Percentiles rank a stretch among this genome's conserved stretches.
Evolutionary conservation across 2,329 filamentous ascomycete genomes (phyloP).

Genomic region (Westerdykella sp.): DNA sequence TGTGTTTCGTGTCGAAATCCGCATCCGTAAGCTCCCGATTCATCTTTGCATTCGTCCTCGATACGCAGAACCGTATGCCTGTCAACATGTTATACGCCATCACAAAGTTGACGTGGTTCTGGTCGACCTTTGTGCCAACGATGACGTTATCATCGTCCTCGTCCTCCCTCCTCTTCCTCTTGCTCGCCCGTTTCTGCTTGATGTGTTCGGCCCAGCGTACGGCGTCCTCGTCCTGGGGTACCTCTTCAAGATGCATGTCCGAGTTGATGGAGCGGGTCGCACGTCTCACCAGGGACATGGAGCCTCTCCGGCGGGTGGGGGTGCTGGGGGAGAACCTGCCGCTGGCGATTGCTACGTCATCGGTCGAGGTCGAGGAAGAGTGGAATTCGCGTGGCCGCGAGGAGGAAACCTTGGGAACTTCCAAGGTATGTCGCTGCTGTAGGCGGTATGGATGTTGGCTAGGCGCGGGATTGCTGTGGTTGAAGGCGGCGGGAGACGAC

Average conservation of each 20-base stretch:
- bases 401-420: slow-evolving; percentile 67
- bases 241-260: slow-evolving; percentile 75
- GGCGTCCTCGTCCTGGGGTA: slow-evolving; percentile 82
- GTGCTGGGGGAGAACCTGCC: slow-evolving; percentile 76
- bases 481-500: slow-evolving; percentile 56
- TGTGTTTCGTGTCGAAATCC: slow-evolving; percentile 91
- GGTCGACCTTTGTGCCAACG: slow-evolving; percentile 95
- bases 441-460: slow-evolving; percentile 51
- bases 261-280: slow-evolving; percentile 81
- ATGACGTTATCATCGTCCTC: slow-evolving; percentile 86
- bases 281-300: slow-evolving; percentile 73
- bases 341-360: slow-evolving; percentile 61
- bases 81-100: slow-evolving; percentile 99
- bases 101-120: slow-evolving; percentile 94
- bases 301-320: slow-evolving; percentile 63
- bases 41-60: slow-evolving; percentile 92
- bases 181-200: slow-evolving; percentile 83
- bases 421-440: slow-evolving; percentile 79
- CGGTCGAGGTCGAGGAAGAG: slow-evolving; percentile 29
- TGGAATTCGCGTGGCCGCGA: slow-evolving; percentile 61
- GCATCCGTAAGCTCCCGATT: slow-evolving; percentile 82
- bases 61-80: slow-evolving; percentile 94
- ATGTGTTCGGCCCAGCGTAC: slow-evolving; percentile 89
- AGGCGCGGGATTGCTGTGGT: slow-evolving; percentile 47
- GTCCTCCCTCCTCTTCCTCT: slow-evolving; percentile 75